Base-by-base conservation (phyloP, 2,329 filamentous ascomycete species). In the Triangularia verruculosa region DNA sequence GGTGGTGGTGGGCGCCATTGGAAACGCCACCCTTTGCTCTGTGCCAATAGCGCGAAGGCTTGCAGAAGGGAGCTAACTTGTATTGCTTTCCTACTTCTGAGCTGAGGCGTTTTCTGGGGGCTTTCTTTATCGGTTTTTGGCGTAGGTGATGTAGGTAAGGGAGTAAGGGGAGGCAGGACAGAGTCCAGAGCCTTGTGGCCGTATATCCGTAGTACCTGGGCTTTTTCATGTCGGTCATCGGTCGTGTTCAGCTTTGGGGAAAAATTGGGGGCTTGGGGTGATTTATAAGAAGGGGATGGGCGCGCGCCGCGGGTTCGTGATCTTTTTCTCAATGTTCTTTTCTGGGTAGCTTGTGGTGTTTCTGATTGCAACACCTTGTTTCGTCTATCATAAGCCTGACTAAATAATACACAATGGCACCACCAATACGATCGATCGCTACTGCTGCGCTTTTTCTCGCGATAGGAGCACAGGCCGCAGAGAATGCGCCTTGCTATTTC, bases 401-500 rank as follows among this genome's bases (percentile, higher is more conserved):
- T 9, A 34, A 34, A 34, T 9, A 34, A 12, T 12, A 13, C 4
- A 47, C 39, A 47, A 47, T 47, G 39, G n/a, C n/a, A 8, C 39
- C 39, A 8, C n/a, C n/a, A 43, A 43, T 47, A 47, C 39, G 39
- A 20, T 20, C 39, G 2, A 17, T 47, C 39, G 20, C 39, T 17
- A 17, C 34, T 8, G 11, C 34, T 4, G n/a, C n/a, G n/a, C 39
- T 47, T 11, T 17, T 47, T 2, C n/a, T 47, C n/a, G 39, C n/a
- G n/a, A 20, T 47, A 39, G 3, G 2, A 47, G 39, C n/a, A 6
- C 5, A 47, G 1, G 39, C 39, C 4, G 39, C 39, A 8, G 39
- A 47, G n/a, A 64, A 69, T 25, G 68, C 65, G 8, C 66, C 69
- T 0, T 72, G 71, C 61, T 72, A 71, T 51, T 68, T 68, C 52